Evolutionary conservation across 495 filamentous ascomycete species (phyloP).

Genomic region (Margaritispora aquatica): DNA sequence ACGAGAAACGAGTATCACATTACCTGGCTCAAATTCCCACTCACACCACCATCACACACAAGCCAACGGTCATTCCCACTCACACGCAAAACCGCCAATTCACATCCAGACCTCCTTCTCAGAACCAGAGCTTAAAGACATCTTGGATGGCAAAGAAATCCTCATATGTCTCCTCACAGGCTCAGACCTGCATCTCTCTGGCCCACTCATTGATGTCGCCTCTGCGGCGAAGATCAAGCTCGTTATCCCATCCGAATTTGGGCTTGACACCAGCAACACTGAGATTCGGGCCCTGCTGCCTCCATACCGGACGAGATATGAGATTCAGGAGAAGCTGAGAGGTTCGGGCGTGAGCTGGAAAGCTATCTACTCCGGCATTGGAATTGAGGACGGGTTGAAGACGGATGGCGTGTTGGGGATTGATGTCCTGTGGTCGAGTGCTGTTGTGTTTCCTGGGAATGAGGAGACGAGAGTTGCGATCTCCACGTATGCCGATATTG

Average conservation of each 20-base stretch:
- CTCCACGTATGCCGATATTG: slow-evolving; percentile 8
- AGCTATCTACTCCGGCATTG: slow-evolving; percentile 10
- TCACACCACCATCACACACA: not conserved
- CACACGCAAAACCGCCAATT: not conserved
- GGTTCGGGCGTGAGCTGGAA: slow-evolving; percentile 6
- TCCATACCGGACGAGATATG: slow-evolving; percentile 3
- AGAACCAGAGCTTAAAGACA: not conserved
- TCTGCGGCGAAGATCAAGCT: slow-evolving; percentile 20
- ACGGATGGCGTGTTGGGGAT: slow-evolving; percentile 9
- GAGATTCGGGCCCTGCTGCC: slow-evolving; percentile 22
- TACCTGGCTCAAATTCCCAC: not conserved
- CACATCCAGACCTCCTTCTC: slow-evolving; percentile 12
- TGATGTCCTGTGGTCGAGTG: slow-evolving; percentile 7
- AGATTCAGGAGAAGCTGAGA: slow-evolving; percentile 10
- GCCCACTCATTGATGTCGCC: slow-evolving; percentile 23
- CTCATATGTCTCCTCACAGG: slow-evolving; percentile 12
- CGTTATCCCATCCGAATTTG: slow-evolving; percentile 30
- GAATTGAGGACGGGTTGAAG: slow-evolving; percentile 13
- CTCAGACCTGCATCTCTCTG: slow-evolving; percentile 10
- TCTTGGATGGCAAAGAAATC: not conserved
- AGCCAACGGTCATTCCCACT: not conserved
- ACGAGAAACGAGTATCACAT: slow-evolving; percentile 1
- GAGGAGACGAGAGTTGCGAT: slow-evolving; percentile 5
- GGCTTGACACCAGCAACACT: slow-evolving; percentile 23
- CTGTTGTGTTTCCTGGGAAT: slow-evolving; percentile 4